These are phyloP conservation scores for Striga hermonthica DNA, from an alignment of 305 asterid species.

Conservation along the genomic window DNA sequence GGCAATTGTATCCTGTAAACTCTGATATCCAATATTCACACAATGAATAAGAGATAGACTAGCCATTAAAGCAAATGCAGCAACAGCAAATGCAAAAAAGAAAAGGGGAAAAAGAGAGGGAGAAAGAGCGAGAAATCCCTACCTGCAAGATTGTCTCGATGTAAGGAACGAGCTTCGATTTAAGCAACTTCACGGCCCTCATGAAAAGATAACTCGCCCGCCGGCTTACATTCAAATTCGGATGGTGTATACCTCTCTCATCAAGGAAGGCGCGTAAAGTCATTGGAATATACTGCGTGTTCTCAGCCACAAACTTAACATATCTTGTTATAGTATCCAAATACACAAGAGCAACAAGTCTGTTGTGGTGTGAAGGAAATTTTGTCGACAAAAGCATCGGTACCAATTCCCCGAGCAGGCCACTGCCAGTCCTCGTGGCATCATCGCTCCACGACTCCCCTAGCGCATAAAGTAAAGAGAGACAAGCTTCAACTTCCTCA, in stretches of 20 bases:
- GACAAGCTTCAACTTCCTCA: slow-evolving; percentile 95
- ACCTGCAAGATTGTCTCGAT: slow-evolving; percentile 95
- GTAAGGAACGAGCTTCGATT: slow-evolving; percentile 82
- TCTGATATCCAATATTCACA: slow-evolving; percentile 47
- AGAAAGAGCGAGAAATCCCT: slow-evolving; percentile 2
- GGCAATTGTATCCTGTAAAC: slow-evolving; percentile 75
- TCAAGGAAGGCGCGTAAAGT: slow-evolving; percentile 84
- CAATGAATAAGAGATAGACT: slow-evolving; percentile 25
- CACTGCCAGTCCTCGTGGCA: slow-evolving; percentile 62
- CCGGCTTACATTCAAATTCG: slow-evolving; percentile 66
- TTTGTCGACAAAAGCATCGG: slow-evolving; percentile 79
- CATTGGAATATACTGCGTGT: slow-evolving; percentile 68
- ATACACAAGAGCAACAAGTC: slow-evolving; percentile 86
- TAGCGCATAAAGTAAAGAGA: slow-evolving; percentile 79
- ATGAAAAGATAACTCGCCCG: slow-evolving; percentile 95
- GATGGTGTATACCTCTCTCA: slow-evolving; percentile 93
- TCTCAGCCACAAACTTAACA: slow-evolving; percentile 71
- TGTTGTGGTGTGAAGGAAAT: slow-evolving; percentile 84
- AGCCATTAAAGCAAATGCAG: slow-evolving; percentile 23
- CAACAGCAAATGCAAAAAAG: slow-evolving; percentile 21
- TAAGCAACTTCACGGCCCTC: slow-evolving; percentile 87
- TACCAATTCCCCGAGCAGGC: slow-evolving; percentile 64
- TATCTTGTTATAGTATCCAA: slow-evolving; percentile 86
- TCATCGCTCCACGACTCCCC: slow-evolving; percentile 84
- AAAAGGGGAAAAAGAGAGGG: not conserved